A percentile compares a stretch with the other conserved stretches of the same genome.
Evolutionary conservation across 192 early-diverging fungal genomes (phyloP).

Genomic region (Phlyctochytrium arcticum): DNA sequence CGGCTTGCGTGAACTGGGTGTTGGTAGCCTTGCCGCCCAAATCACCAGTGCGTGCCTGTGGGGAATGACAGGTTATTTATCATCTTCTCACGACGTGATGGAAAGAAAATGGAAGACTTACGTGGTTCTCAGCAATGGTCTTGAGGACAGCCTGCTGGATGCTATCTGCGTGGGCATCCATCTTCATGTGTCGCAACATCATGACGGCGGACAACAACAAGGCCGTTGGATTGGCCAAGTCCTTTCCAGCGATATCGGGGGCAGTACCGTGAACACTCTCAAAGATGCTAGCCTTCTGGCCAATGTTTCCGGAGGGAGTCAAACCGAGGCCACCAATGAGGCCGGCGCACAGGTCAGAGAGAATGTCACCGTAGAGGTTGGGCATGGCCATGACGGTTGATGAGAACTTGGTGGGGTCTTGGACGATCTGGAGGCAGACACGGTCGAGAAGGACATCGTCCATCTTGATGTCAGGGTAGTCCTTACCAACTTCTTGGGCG

Average conservation of each 20-base stretch:
- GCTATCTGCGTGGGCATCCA: conserved; percentile 70
- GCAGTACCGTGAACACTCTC: conserved; percentile 87
- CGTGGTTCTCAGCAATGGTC: conserved; percentile 90
- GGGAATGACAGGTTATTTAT: neutral
- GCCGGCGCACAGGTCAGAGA: conserved; percentile 97
- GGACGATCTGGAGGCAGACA: conserved; percentile 86
- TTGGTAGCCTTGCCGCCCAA: conserved; percentile 87
- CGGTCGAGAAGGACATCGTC: conserved; percentile 91
- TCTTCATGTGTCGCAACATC: conserved; percentile 97
- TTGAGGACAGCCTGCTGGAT: conserved; percentile 90
- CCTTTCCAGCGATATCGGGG: conserved; percentile 97
- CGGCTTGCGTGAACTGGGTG: conserved; percentile 86
- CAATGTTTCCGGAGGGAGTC: conserved; percentile 99
- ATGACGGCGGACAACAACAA: conserved; percentile 91
- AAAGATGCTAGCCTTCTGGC: conserved; percentile 95
- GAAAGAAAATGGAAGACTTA: neutral
- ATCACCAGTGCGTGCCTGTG: conserved; percentile 82
- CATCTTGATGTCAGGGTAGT: conserved; percentile 90
- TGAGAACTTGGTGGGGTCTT: conserved; percentile 84
- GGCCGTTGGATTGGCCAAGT: conserved; percentile 93
- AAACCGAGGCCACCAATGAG: conserved; percentile 97
- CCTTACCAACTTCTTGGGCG: conserved; percentile 84
- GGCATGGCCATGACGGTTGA: conserved; percentile 99
- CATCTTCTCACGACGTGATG: neutral
- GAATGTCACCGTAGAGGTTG: conserved; percentile 99